Conservation (phyloP, 176 grass and related monocot genomes). For the maize (Zea mays) region Zm-B73-REFERENCE-NAM-5.0 NC_050103.1:134099501-134100000, state of each 20-base stretch:
- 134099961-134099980: conserved; percentile 59
- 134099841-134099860: conserved; percentile 73
- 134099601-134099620: conserved; percentile 57
- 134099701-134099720: conserved; percentile 78
- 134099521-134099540: conserved; percentile 56
- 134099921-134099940: conserved; percentile 56
- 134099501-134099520: conserved; percentile 61
- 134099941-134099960: conserved; percentile 63
- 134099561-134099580: conserved; percentile 60
- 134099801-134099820: conserved; percentile 81
- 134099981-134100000: conserved; percentile 36
- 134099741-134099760: conserved; percentile 59
- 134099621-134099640: conserved; percentile 52
- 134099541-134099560: conserved; percentile 76
- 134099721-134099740: conserved; percentile 68
- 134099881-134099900: conserved; percentile 80
- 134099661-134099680: conserved; percentile 69
- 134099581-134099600: conserved; percentile 59
- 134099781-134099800: conserved; percentile 64
- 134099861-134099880: conserved; percentile 62
- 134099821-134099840: conserved; percentile 76
- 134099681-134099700: conserved; percentile 48
- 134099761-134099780: conserved; percentile 56
- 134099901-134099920: conserved; percentile 67
- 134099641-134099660: conserved; percentile 76